Evolutionary conservation across 257 asterid genomes (phyloP), one percentile per base, ranked within the genome.

Genomic region (Fraxinus cuspidata): DNA sequence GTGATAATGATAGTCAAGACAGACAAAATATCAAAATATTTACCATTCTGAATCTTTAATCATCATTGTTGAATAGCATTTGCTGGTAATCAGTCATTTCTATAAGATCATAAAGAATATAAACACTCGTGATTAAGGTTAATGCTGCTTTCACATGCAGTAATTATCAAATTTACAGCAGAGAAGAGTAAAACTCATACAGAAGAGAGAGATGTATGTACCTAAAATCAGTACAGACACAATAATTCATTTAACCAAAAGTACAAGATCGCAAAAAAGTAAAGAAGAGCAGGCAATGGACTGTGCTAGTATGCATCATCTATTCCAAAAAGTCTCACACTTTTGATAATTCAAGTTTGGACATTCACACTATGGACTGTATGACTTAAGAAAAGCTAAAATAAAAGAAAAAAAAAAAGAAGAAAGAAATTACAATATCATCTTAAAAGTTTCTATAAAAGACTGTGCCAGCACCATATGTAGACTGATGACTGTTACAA

Each of bases 351-450:
- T 78, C 75, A 68, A 74, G 81, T 38, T 78, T 86, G 84, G 83
- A 85, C 86, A 84, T 87, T 89, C 97, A 88, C 93, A 87, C 89
- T 83, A 64, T 80, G 81, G 56, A 34, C 78, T 83, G 85, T 84
- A 81, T 84, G 71, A 81, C 79, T 85, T 74, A 44, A 78, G 58
- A 31, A 75, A 82, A 53, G 53, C 65, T 56, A 67, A 78, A 79
- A 67, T 35, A 21, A 35, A 84, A 74, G 10, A 8, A 7, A 7
- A 7, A 34, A 34, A 37, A 8, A 37, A 81, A 67, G 70, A 76
- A 21, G 25, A 79, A 73, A 40, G 76, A 75, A 73, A 75, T 80
- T 76, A 78, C 80, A 78, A 84, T 80, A 84, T 74, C 83, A 78
- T 84, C 84, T 76, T 63, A 23, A 25, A 25, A 80, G 81, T 81